Base-by-base conservation (phyloP, 208 protist species). In the Tritrichomonas foetus region DNA sequence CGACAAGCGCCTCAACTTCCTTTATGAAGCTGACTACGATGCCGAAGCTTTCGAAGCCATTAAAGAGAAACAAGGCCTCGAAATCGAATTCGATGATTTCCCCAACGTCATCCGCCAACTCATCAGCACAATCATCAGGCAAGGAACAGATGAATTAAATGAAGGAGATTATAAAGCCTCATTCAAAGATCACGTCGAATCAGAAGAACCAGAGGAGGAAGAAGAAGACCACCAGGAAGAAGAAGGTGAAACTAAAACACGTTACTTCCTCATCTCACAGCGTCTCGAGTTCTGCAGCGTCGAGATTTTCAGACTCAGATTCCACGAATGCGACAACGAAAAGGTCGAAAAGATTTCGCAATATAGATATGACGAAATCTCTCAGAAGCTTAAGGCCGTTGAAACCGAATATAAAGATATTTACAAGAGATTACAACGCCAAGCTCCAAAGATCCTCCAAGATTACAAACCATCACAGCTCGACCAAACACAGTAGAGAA, bases 61-160 rank as follows among this genome's bases (percentile, higher is more conserved):
- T 9, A 47, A 50, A 47, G 22, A 53, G 39, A n/a, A 89, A 36
- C 78, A 89, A 89, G 47, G 57, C 13, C 27, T 89, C 5, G 78
- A 89, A 39, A 89, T 89, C n/a, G 78, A 89, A 47, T 89, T 89
- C n/a, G 41, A 61, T 3, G 78, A 89, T 30, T 89, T 89, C n/a
- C 78, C 78, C 3, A 89, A 89, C 39, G 78, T 89, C 39, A n/a
- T 89, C 2, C 41, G 47, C 3, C 41, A 89, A 36, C 41, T 89
- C 3, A 25, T 89, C 39, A 57, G 27, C 16, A 69, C 11, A 3
- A 69, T 69, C n/a, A 69, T n/a, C 64, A 69, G 8, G 13, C 22
- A 69, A 33, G 27, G 27, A 69, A 33, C 64, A n/a, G 64, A 16
- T 69, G 64, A 16, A 16, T 33, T 69, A 33, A 30, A n/a, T n/a